Evolutionary conservation across 2,329 filamentous ascomycete genomes (phyloP).

Genomic region (Claviceps maximensis): DNA sequence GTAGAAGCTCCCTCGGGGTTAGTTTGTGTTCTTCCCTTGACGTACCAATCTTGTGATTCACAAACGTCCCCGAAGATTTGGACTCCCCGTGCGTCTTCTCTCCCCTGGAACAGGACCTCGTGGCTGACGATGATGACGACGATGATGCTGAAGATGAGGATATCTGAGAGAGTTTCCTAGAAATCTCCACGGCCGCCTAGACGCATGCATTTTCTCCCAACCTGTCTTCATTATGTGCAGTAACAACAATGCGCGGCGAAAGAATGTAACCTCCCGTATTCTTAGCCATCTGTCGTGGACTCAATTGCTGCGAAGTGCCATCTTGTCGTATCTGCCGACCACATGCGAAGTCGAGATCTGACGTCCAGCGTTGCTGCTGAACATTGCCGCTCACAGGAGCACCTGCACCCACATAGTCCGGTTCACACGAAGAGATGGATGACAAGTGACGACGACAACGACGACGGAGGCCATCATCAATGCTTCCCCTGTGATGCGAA

Average conservation of each 20-base stretch:
- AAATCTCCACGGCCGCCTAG: slow-evolving; percentile 39
- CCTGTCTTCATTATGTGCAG: slow-evolving; percentile 25
- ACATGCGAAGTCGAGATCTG: neutral
- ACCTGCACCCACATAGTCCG: neutral
- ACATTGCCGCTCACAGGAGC: neutral
- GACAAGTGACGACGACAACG: neutral
- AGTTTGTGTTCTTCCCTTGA: neutral
- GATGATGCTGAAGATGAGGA: neutral
- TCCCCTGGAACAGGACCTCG: neutral
- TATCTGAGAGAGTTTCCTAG: slow-evolving; percentile 22
- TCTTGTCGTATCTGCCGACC: neutral
- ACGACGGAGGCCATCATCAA: neutral
- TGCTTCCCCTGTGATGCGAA: neutral
- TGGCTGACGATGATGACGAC: neutral
- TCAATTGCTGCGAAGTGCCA: neutral
- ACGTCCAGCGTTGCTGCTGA: neutral
- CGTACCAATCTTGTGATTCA: slow-evolving; percentile 12
- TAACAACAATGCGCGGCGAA: slow-evolving; percentile 30
- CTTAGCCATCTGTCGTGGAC: slow-evolving; percentile 5
- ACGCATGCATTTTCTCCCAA: slow-evolving; percentile 21
- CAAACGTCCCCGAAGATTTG: slow-evolving; percentile 6
- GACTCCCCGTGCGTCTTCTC: neutral
- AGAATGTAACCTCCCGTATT: slow-evolving; percentile 17
- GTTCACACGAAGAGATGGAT: slow-evolving; percentile 1
- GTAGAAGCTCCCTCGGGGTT: neutral